Percentiles rank a stretch among this genome's conserved stretches.
phyloP scores from a whole-genome alignment of 495 filamentous ascomycete genomes.

The Aspergillus ellipticus region DNA sequence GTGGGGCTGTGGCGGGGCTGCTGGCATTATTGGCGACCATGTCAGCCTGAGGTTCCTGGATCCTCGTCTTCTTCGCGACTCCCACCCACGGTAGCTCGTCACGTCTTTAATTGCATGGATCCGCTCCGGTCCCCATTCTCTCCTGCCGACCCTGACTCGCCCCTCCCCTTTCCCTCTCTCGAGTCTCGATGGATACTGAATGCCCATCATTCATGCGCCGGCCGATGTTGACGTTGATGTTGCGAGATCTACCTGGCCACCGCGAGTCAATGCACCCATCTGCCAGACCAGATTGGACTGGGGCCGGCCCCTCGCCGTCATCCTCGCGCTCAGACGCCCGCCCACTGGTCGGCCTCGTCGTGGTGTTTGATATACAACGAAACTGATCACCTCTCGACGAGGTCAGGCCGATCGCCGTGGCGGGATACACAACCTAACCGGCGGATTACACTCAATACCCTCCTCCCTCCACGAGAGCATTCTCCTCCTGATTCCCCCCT shows the following conservation, averaged over 20 bases:
- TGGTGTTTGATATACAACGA: neutral
- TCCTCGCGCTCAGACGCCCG: neutral
- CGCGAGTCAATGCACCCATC: neutral
- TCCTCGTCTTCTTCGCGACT: no score
- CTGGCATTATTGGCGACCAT: no score
- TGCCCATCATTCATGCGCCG: neutral
- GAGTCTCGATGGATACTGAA: no score
- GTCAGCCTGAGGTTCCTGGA: neutral
- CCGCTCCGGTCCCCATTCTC: no score
- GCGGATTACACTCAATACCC: neutral
- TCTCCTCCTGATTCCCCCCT: no score
- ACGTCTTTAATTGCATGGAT: no score
- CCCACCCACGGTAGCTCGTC: no score
- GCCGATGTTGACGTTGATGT: neutral
- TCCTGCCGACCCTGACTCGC: no score
- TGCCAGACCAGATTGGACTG: neutral
- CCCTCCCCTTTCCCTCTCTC: no score
- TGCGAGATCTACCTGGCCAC: neutral
- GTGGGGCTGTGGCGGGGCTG: neutral
- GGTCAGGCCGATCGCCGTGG: neutral
- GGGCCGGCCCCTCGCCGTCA: neutral
- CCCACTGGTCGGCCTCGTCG: neutral
- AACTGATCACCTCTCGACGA: neutral
- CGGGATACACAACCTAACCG: neutral
- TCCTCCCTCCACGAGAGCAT: neutral